A percentile compares a stretch with the other conserved stretches of the same genome.
Evolutionary conservation across 2,329 filamentous ascomycete species (phyloP).

Genomic region (Arthrobotrys megalospora): DNA sequence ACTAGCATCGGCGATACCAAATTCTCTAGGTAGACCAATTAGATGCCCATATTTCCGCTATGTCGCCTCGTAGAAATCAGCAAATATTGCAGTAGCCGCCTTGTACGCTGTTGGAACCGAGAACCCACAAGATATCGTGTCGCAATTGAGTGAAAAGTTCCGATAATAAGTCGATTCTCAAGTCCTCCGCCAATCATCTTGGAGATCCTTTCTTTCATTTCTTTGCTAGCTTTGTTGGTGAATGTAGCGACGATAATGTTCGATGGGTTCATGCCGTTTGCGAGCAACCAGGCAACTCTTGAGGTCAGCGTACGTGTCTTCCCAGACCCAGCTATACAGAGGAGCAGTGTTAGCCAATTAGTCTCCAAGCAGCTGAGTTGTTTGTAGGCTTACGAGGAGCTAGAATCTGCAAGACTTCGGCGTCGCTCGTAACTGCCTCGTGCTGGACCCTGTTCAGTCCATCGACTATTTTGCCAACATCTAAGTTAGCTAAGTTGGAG

Average conservation of each 20-base stretch:
- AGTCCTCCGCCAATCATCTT: slow-evolving; percentile 83
- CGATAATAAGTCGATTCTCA: slow-evolving; percentile 84
- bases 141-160: slow-evolving; percentile 95
- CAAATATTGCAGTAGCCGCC: neutral
- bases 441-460: slow-evolving; percentile 77
- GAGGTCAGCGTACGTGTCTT: slow-evolving; percentile 97
- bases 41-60: slow-evolving; percentile 79
- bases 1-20: slow-evolving; percentile 88
- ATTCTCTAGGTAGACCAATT: slow-evolving; percentile 85
- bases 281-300: slow-evolving; percentile 84
- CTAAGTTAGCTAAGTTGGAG: slow-evolving; percentile 25
- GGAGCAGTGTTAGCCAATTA: slow-evolving; percentile 65
- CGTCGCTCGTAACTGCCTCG: slow-evolving; percentile 76
- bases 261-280: slow-evolving; percentile 76
- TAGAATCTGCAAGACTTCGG: slow-evolving; percentile 75
- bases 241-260: slow-evolving; percentile 97
- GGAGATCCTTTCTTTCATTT: slow-evolving; percentile 92
- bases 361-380: neutral
- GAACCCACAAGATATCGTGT: slow-evolving; percentile 80
- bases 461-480: slow-evolving; percentile 73
- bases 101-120: neutral
- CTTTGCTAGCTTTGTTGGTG: slow-evolving; percentile 91
- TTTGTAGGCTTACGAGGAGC: slow-evolving; percentile 73
- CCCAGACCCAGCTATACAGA: slow-evolving; percentile 79
- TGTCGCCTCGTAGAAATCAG: slow-evolving; percentile 9